These are phyloP conservation scores for Caloboletus inedulis DNA, from an alignment of 1,284 basidiomycete species.

Conservation along the genomic window DNA sequence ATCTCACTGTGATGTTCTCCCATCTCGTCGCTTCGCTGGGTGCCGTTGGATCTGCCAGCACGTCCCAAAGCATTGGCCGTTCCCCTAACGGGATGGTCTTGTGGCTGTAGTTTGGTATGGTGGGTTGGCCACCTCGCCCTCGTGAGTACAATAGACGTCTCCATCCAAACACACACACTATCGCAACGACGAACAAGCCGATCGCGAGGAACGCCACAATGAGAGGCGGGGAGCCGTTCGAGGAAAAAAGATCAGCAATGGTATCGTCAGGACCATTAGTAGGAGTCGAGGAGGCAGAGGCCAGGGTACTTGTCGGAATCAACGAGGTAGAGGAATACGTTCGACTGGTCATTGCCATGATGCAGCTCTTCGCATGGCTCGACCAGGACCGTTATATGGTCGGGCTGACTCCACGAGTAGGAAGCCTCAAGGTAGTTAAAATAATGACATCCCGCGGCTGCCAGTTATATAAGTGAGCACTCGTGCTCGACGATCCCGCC, in stretches of 20 bases:
- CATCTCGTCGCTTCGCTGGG: slow-evolving; percentile 19
- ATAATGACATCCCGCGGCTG: neutral
- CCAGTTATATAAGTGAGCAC: slow-evolving; percentile 16
- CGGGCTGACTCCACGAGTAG: slow-evolving; percentile 1
- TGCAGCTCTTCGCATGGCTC: slow-evolving; percentile 16
- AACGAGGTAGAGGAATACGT: neutral
- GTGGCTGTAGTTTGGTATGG: neutral
- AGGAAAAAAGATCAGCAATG: slow-evolving; percentile 23
- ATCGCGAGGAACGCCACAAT: slow-evolving; percentile 52
- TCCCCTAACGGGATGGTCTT: slow-evolving; percentile 15
- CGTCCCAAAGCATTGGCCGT: slow-evolving; percentile 43
- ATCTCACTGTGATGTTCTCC: slow-evolving; percentile 32
- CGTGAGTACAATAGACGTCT: slow-evolving; percentile 34
- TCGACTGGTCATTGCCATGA: slow-evolving; percentile 20
- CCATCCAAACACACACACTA: slow-evolving; percentile 45
- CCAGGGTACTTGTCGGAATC: slow-evolving; percentile 7
- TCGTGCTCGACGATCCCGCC: slow-evolving; percentile 4
- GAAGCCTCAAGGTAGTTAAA: slow-evolving; percentile 8
- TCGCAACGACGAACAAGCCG: slow-evolving; percentile 42
- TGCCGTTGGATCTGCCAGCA: slow-evolving; percentile 29
- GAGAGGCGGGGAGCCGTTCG: slow-evolving; percentile 41
- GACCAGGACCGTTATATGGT: neutral
- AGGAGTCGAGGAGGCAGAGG: slow-evolving; percentile 8
- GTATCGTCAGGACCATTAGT: neutral
- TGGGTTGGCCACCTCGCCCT: neutral